phyloP scores from a whole-genome alignment of 1,139 yeast species.

The Lodderomyces elongisporus region DNA sequence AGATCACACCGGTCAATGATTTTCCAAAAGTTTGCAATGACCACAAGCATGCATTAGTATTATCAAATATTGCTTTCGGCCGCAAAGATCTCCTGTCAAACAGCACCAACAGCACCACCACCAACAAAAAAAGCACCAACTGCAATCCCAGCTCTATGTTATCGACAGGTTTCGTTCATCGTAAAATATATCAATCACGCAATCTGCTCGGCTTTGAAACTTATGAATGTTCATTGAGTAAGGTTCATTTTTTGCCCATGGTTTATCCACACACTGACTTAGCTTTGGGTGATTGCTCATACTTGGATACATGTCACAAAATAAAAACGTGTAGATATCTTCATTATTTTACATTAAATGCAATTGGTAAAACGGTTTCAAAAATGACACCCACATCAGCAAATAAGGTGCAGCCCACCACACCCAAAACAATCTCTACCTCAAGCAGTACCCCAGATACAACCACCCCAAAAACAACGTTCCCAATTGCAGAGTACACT shows the following conservation, averaged over 20 bases:
- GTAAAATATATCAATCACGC: conserved; percentile 18
- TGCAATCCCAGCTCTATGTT: conserved; percentile 14
- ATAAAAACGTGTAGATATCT: conserved; percentile 73
- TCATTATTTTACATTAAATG: conserved; percentile 67
- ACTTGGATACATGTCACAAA: conserved; percentile 89
- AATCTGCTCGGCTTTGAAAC: conserved; percentile 22
- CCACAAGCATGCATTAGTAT: conserved; percentile 35
- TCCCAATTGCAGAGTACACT: conserved; percentile 35
- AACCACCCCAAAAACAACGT: not conserved
- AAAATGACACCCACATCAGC: not conserved
- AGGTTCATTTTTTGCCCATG: conserved; percentile 62
- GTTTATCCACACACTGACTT: conserved; percentile 53
- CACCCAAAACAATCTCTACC: not conserved
- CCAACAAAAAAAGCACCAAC: too few species aligned
- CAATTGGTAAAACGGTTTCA: conserved; percentile 16
- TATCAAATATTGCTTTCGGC: conserved; percentile 24
- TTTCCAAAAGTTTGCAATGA: conserved; percentile 53
- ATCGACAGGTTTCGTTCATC: conserved; percentile 18
- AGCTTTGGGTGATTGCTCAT: conserved; percentile 86
- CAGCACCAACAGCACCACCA: conserved; percentile 1
- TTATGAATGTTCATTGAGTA: conserved; percentile 39
- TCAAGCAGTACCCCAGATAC: conserved; percentile 2
- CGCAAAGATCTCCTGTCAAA: conserved; percentile 16
- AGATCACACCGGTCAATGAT: conserved; percentile 33
- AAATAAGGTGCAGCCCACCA: not conserved